These are phyloP conservation scores for Litsea cubeba DNA, from an alignment of 164 flowering plant species.

Conservation along the genomic window DNA sequence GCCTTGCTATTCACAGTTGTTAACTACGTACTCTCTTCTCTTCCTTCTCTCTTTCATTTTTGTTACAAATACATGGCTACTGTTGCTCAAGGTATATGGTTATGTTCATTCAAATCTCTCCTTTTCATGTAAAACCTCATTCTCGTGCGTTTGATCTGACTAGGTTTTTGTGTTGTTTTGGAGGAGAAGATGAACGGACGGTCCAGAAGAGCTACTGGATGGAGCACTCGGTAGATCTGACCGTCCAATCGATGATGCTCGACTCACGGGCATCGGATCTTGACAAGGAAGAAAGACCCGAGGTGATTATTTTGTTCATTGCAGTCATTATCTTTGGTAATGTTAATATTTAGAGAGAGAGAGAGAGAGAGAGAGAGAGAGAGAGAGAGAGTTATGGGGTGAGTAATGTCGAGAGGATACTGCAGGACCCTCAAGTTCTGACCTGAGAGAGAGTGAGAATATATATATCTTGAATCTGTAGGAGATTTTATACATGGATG, in stretches of 20 bases:
- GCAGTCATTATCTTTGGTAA: too few relatives aligned
- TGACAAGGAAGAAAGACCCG: slow-evolving; percentile 95
- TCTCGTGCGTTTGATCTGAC: background rate
- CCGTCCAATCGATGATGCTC: slow-evolving; percentile 95
- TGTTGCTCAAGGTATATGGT: background rate
- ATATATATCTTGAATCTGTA: too few relatives aligned
- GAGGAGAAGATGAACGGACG: slow-evolving; percentile 47
- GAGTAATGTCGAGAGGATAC: too few relatives aligned
- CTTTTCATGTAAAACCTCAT: background rate
- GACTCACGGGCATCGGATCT: slow-evolving; percentile 90
- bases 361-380: too few relatives aligned
- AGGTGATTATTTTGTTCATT: slow-evolving; percentile 22
- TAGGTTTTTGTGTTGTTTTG: background rate
- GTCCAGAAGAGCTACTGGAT: slow-evolving; percentile 83
- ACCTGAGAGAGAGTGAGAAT: too few relatives aligned
- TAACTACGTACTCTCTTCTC: slow-evolving; percentile 14
- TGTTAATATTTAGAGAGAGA: too few relatives aligned
- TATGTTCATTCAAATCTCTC: background rate
- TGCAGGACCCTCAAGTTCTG: too few relatives aligned
- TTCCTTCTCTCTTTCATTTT: background rate
- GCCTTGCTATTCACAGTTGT: slow-evolving; percentile 70
- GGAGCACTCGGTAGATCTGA: slow-evolving; percentile 69
- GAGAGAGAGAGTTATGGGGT: too few relatives aligned
- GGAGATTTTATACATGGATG: too few relatives aligned
- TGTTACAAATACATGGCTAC: background rate